Evolutionary conservation across 2,329 filamentous ascomycete species (phyloP).

Genomic region (Clarireedia homoeocarpa): DNA sequence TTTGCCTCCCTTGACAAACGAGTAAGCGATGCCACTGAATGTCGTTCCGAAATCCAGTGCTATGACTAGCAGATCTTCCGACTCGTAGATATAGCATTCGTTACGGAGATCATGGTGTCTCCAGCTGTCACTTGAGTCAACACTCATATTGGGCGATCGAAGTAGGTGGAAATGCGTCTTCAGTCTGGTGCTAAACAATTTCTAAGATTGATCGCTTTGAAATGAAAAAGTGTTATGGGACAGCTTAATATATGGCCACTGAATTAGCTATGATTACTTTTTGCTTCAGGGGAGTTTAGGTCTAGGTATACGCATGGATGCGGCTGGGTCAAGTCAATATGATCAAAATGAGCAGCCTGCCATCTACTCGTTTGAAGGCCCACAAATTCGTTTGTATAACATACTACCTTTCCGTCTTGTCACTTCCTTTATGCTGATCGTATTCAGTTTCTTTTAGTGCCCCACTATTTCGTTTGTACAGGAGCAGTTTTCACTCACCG

Average conservation of each 20-base stretch:
- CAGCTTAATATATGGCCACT: background rate
- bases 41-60: constrained; percentile 21
- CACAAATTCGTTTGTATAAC: background rate
- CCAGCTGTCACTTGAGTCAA: background rate
- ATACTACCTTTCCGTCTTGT: background rate
- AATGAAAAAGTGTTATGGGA: no score
- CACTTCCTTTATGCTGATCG: background rate
- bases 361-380: no score
- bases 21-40: constrained; percentile 15
- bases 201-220: no score
- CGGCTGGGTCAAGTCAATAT: background rate
- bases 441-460: background rate
- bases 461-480: background rate
- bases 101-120: background rate
- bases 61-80: constrained; percentile 14
- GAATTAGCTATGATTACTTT: background rate
- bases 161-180: background rate
- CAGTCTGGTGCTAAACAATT: no score
- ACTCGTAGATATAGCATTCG: background rate
- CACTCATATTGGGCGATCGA: background rate
- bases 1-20: background rate
- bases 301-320: background rate
- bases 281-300: background rate
- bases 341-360: no score
- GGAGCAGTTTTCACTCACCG: background rate